Evolutionary conservation across 495 filamentous ascomycete species (phyloP), one percentile per base, ranked within the genome.

Genomic region (Evernia prunastri): DNA sequence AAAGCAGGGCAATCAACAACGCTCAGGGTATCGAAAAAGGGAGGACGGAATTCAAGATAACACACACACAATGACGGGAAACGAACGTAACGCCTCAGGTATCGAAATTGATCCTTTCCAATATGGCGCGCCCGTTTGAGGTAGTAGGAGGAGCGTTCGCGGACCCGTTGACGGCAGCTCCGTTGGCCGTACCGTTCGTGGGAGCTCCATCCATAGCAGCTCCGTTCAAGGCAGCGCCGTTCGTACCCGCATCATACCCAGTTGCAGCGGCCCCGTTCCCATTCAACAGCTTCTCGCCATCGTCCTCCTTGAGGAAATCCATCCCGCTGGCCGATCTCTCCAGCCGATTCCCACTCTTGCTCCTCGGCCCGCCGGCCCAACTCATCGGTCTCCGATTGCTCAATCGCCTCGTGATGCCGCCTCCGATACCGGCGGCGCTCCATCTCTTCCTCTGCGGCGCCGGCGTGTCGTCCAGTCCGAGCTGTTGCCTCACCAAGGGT

Each of bases 401-500:
- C 23, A 69, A 53, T 3, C 35, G 31, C 37, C 61, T 39, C 0
- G 49, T 49, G 18, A 69, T 27, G 0, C 64, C 64, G 8, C 49
- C 40, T 4, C 61, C 61, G 4, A 63, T 43, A 0, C 61, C 37
- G 12, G 25, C 35, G 11, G 54, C 35, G 40, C 58, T 65, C 58
- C 58, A 54, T 20, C 58, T 60, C 43, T 65, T 65, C 37, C 58
- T 23, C 58, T 31, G 13, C 18, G 47, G 47, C 37, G 39, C 27
- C 2, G 36, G 18, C 11, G 5, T 29, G 18, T 12, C 61, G 6
- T 58, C 79, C 31, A 89, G 63, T 4, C 86, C 87, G 36, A 91
- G 71, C 47, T 90, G 73, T 71, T 80, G 75, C 74, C 82, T 78
- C 47, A 92, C 63, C 61, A 85, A 82, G 2, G 79, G 71, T 0